Conservation (phyloP, 208 protist genomes). For the Trichomonas tenax region DNA sequence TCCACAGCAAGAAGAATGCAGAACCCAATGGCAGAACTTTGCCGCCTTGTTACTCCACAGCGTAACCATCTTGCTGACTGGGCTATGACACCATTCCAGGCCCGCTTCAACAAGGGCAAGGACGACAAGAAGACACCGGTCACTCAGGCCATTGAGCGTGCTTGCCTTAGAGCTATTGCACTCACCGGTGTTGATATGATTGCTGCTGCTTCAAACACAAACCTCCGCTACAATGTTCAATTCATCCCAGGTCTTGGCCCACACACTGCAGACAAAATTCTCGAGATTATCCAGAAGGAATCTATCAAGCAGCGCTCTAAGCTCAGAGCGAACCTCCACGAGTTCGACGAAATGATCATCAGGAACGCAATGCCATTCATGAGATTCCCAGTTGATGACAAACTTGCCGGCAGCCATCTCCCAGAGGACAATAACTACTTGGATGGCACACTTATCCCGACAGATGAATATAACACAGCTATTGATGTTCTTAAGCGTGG, state of each 20-base stretch:
- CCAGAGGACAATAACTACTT: not conserved
- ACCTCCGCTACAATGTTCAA: not conserved
- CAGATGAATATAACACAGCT: not conserved
- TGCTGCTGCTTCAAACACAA: not conserved
- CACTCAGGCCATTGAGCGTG: not conserved
- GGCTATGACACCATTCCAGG: not conserved
- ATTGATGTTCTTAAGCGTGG: not conserved
- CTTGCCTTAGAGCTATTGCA: not conserved
- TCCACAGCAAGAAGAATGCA: not conserved
- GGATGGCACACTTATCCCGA: not conserved
- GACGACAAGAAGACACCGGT: not conserved
- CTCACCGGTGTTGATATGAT: not conserved
- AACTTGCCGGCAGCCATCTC: not conserved
- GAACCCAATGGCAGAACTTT: not conserved
- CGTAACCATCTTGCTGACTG: not conserved
- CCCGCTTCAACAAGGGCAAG: not conserved
- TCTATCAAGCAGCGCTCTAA: not conserved
- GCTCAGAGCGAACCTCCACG: not conserved
- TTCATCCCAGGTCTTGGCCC: constrained; percentile 1
- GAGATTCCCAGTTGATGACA: not conserved
- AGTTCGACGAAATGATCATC: not conserved
- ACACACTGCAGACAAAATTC: not conserved
- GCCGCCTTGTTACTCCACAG: not conserved
- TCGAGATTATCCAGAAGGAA: not conserved
- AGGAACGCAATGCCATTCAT: not conserved